A percentile compares a stretch with the other conserved stretches of the same genome.
These are phyloP conservation scores for Penicillium canariense DNA, from an alignment of 495 filamentous ascomycete species.

Conservation along the genomic window DNA sequence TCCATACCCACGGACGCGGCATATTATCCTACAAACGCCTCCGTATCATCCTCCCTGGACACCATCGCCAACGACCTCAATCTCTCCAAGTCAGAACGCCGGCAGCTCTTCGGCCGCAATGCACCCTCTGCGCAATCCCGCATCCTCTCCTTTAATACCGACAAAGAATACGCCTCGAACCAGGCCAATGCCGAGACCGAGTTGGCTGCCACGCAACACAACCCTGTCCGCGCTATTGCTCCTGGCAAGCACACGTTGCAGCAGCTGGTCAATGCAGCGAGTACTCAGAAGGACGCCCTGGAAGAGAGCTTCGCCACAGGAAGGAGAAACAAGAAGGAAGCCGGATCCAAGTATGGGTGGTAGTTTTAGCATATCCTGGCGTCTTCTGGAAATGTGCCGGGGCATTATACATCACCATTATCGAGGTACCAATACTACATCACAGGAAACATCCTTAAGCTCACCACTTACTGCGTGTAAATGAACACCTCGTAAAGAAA, in stretches of 20 bases:
- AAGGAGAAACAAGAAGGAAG: conserved; percentile 70
- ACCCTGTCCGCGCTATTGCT: conserved; percentile 79
- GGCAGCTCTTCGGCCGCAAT: conserved; percentile 78
- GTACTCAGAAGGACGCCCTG: conserved; percentile 74
- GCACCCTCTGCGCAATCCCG: conserved; percentile 35
- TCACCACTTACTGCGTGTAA: background rate
- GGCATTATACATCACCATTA: background rate
- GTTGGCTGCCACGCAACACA: conserved; percentile 68
- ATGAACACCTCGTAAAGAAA: background rate
- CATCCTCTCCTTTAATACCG: conserved; percentile 80
- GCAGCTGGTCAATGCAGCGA: conserved; percentile 80
- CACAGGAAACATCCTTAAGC: background rate
- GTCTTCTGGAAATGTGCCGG: conserved; percentile 3
- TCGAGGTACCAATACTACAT: conserved; percentile 17
- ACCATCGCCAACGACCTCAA: conserved; percentile 70
- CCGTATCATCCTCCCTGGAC: conserved; percentile 42
- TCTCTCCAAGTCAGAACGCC: conserved; percentile 66
- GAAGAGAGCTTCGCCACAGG: conserved; percentile 85
- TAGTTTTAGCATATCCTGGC: conserved; percentile 26
- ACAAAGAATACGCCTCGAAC: conserved; percentile 80
- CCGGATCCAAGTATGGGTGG: conserved; percentile 83
- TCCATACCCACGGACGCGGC: background rate
- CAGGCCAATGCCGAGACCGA: conserved; percentile 50
- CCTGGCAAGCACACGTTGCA: conserved; percentile 84
- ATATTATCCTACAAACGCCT: conserved; percentile 18